Conservation (phyloP, 495 filamentous ascomycete genomes). For the Echria macrotheca region DNA sequence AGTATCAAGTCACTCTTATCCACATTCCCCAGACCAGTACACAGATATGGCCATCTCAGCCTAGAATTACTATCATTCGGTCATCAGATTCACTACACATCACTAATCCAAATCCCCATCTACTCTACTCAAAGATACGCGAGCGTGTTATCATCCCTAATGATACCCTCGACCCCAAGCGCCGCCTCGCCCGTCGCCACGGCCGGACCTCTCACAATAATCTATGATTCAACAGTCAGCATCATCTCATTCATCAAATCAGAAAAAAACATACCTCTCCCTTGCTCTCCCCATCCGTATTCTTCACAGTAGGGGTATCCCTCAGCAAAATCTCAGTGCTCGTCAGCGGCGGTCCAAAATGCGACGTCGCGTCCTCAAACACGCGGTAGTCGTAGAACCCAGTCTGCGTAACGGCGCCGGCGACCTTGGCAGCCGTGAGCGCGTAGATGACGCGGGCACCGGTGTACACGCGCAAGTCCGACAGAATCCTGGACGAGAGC, state of each 20-base stretch:
- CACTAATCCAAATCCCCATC: too few relatives aligned
- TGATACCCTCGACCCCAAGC: slow-evolving; percentile 52
- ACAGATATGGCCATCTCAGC: too few relatives aligned
- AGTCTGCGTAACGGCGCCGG: slow-evolving; percentile 79
- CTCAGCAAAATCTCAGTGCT: slow-evolving; percentile 69
- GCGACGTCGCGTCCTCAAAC: slow-evolving; percentile 49
- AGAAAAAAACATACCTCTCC: slow-evolving; percentile 53
- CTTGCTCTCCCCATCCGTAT: slow-evolving; percentile 49
- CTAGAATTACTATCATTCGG: too few relatives aligned
- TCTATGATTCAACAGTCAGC: slow-evolving; percentile 29
- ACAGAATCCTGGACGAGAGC: slow-evolving; percentile 61
- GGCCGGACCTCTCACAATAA: slow-evolving; percentile 60
- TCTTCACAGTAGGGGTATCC: slow-evolving; percentile 54
- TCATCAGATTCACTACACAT: too few relatives aligned
- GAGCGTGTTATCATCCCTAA: slow-evolving; percentile 52
- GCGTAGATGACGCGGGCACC: slow-evolving; percentile 80
- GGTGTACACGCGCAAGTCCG: slow-evolving; percentile 74
- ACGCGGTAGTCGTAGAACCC: slow-evolving; percentile 82
- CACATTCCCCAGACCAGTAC: too few relatives aligned
- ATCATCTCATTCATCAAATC: not conserved
- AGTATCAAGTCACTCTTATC: too few relatives aligned
- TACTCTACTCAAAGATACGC: slow-evolving; percentile 40
- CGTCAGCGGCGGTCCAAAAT: slow-evolving; percentile 80
- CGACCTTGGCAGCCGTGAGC: slow-evolving; percentile 72
- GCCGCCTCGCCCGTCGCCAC: slow-evolving; percentile 59